Evolutionary conservation across 352 stramenopile species (phyloP).

Genomic region (Sclerospora graminicola): DNA sequence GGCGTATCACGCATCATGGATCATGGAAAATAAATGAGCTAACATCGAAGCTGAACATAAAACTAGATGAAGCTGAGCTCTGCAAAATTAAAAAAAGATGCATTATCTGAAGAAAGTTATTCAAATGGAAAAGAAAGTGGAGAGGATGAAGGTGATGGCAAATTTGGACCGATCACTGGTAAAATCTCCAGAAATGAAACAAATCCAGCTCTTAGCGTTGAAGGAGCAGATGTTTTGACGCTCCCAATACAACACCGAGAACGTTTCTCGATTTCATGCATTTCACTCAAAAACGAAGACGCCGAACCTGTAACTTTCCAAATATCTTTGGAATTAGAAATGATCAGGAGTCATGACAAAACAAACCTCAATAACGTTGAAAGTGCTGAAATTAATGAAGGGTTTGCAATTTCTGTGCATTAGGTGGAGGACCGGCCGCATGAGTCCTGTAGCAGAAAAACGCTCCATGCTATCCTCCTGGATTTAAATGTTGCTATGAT

Average conservation of each 20-base stretch:
- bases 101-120: slow-evolving; percentile 1
- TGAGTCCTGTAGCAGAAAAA: slow-evolving; percentile 44
- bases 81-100: slow-evolving; percentile 22
- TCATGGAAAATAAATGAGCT: slow-evolving; percentile 32
- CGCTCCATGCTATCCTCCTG: slow-evolving; percentile 34
- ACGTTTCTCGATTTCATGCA: background rate
- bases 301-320: background rate
- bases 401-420: slow-evolving; percentile 9
- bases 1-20: slow-evolving; percentile 16
- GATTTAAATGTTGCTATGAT: slow-evolving; percentile 48
- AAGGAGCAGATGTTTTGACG: slow-evolving; percentile 9
- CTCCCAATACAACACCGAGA: background rate
- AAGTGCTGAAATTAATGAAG: slow-evolving; percentile 9
- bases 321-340: slow-evolving; percentile 5
- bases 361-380: slow-evolving; percentile 2
- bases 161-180: too few species aligned
- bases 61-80: slow-evolving; percentile 32
- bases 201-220: too few species aligned
- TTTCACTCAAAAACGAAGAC: background rate
- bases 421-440: slow-evolving; percentile 19
- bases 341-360: slow-evolving; percentile 3
- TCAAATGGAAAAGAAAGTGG: too few species aligned
- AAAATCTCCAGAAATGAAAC: too few species aligned
- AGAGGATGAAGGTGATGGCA: background rate
- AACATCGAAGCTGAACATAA: slow-evolving; percentile 37